Evolutionary conservation across 352 stramenopile genomes (phyloP).

Genomic region (Nothophytophthora sp.): DNA sequence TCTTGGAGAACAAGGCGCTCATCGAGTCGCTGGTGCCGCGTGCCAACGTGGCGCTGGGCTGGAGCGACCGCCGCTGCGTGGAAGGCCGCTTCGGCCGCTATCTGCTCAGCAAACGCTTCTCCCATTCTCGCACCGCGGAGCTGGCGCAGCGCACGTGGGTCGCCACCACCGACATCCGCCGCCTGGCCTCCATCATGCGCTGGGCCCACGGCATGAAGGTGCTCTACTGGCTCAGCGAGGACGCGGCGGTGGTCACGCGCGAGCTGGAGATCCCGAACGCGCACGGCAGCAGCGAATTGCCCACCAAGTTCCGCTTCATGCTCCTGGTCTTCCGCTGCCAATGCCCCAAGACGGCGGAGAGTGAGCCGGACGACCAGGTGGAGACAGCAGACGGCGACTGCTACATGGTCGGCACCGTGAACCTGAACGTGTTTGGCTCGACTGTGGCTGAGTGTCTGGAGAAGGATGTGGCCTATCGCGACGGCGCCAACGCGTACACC

Average conservation of each 20-base stretch:
- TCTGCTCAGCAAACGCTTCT: conserved; percentile 37
- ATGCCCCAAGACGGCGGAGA: not conserved
- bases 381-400: conserved; percentile 1
- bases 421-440: conserved; percentile 29
- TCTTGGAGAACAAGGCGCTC: conserved; percentile 25
- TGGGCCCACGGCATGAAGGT: conserved; percentile 46
- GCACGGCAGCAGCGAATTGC: conserved; percentile 1
- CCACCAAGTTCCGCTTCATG: conserved; percentile 25
- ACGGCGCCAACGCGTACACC: conserved; percentile 21
- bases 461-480: conserved; percentile 12
- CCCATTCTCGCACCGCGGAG: conserved; percentile 8
- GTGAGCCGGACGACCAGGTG: not conserved
- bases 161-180: conserved; percentile 15
- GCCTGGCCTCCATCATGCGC: conserved; percentile 31
- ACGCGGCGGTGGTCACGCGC: conserved; percentile 21
- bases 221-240: conserved; percentile 26
- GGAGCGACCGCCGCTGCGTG: conserved; percentile 36
- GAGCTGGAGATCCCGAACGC: conserved; percentile 27
- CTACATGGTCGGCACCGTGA: conserved; percentile 20
- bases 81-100: conserved; percentile 30
- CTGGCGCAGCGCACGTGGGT: conserved; percentile 35
- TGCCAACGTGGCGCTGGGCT: conserved; percentile 38
- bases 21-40: conserved; percentile 21
- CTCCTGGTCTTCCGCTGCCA: conserved; percentile 18
- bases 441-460: conserved; percentile 20